Base-by-base conservation (phyloP, 192 early-diverging fungal species). In the Coemansia sp. region DNA sequence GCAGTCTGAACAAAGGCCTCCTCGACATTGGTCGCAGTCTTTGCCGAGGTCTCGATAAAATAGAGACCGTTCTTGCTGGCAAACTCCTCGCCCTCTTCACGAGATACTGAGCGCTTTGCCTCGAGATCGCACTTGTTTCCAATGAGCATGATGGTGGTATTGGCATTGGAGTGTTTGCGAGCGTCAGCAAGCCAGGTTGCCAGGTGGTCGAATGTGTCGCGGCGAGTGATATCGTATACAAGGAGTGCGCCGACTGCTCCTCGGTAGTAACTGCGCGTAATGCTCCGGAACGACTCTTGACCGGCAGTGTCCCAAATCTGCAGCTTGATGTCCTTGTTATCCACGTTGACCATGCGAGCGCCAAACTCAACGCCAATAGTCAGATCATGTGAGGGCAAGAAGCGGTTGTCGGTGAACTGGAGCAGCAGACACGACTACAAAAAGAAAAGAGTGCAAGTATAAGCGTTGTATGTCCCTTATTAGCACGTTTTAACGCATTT, bases 281-380 rank as follows among this genome's bases (percentile, higher is more conserved):
- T 94, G 73, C 91, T 93, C 67, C 93, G 85, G 80, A 94, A 94
- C 10, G 91, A 93, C 69, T 94, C 93, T 80, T 94, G 93, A 54
- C 93, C 93, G 31, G 93, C 93, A 76, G 95, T 95, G 71, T 96
- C 96, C 96, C 96, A 97, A 65, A 97, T 95, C 74, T 97, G 94
- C 13, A 97, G 87, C 80, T 96, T 96, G 74, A 97, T 90, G 72
- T 89, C 86, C 70, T 94, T 95, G 60, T 89, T 89, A 66, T 92
- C 90, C 16, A 89, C 89, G 40, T 68, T 87, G 57, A 94, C 90
- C 66, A 94, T 91, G 33, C 90, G 88, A 41, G 93, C 89, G 40
- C 93, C 93, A 82, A 93, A 94, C 68, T 94, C 93, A 20, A 94
- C 93, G 70, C 93, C 93, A 77, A 94, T 94, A 7, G 93, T 94